phyloP scores from a whole-genome alignment of 2,329 filamentous ascomycete species.

The Cladosporium sphaerospermum region DNA sequence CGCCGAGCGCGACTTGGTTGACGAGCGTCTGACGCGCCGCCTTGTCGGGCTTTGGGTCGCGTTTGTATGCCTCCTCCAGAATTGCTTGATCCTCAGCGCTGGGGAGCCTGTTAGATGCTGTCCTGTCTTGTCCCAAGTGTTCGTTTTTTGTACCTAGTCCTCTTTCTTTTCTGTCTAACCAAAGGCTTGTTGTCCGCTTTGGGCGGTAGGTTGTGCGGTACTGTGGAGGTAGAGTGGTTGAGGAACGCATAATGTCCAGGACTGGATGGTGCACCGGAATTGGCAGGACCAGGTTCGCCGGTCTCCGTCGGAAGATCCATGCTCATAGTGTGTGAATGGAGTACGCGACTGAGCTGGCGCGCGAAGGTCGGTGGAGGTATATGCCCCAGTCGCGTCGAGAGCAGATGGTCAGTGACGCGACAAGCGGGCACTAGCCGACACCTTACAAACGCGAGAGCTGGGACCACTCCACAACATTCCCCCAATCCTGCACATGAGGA shows the following conservation, averaged over 20 bases:
- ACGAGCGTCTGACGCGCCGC: conserved; percentile 78
- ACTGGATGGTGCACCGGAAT: background rate
- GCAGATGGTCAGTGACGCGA: background rate
- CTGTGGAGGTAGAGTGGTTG: conserved; percentile 53
- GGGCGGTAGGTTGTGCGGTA: conserved; percentile 48
- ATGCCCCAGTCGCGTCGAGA: background rate
- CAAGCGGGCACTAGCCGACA: background rate
- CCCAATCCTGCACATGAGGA: background rate
- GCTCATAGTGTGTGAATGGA: background rate
- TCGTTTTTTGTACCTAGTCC: conserved; percentile 49
- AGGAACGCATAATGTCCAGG: conserved; percentile 46
- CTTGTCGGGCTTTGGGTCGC: conserved; percentile 88
- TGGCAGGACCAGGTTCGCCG: background rate
- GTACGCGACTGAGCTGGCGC: background rate
- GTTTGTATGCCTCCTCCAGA: conserved; percentile 76
- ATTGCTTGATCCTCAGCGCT: conserved; percentile 85
- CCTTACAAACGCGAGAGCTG: background rate
- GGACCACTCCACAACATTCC: background rate
- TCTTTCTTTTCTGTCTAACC: conserved; percentile 54
- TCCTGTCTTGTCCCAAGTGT: background rate
- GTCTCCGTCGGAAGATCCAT: conserved; percentile 3
- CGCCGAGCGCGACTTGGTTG: conserved; percentile 75
- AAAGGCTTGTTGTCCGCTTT: conserved; percentile 55
- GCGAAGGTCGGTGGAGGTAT: conserved; percentile 1
- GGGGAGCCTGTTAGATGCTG: background rate